Evolutionary conservation across 176 grass and related monocot genomes (phyloP).

Genomic region (Oryza meridionalis): DNA sequence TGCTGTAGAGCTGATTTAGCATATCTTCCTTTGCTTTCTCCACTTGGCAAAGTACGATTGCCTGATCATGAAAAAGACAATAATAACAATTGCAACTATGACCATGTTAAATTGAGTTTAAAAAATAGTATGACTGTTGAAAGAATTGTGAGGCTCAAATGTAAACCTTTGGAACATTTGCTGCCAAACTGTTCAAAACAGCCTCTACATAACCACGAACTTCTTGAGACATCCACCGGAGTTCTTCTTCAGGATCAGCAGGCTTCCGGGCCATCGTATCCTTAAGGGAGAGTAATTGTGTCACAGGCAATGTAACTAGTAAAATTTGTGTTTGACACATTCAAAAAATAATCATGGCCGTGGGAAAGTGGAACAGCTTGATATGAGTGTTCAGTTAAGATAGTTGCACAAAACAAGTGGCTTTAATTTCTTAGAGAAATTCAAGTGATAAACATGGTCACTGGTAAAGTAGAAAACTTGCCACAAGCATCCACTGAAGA

Average conservation of each 20-base stretch:
- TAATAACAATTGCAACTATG: background rate
- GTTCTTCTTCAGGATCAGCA: conserved; percentile 98
- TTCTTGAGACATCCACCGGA: conserved; percentile 99
- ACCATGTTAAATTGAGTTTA: conserved; percentile 13
- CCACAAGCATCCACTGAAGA: background rate
- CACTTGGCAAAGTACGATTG: conserved; percentile 90
- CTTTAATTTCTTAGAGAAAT: conserved; percentile 21
- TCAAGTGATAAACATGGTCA: conserved; percentile 28
- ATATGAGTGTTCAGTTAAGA: background rate
- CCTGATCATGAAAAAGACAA: conserved; percentile 46
- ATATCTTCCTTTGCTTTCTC: conserved; percentile 92
- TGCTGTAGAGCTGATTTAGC: conserved; percentile 78
- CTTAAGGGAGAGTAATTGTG: conserved; percentile 34
- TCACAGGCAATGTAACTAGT: conserved; percentile 1
- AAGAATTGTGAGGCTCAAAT: conserved; percentile 22
- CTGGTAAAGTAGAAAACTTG: conserved; percentile 5
- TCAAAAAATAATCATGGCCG: background rate
- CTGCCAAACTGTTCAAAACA: conserved; percentile 95
- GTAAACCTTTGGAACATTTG: conserved; percentile 95
- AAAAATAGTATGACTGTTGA: background rate
- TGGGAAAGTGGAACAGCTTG: background rate
- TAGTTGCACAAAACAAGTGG: background rate
- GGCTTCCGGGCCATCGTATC: conserved; percentile 73
- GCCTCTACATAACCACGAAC: conserved; percentile 97
- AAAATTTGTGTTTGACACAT: background rate